Percentiles rank a stretch among this genome's conserved stretches.
phyloP scores from a whole-genome alignment of 1,139 yeast genomes.

The Kluyveromyces sp. region DNA sequence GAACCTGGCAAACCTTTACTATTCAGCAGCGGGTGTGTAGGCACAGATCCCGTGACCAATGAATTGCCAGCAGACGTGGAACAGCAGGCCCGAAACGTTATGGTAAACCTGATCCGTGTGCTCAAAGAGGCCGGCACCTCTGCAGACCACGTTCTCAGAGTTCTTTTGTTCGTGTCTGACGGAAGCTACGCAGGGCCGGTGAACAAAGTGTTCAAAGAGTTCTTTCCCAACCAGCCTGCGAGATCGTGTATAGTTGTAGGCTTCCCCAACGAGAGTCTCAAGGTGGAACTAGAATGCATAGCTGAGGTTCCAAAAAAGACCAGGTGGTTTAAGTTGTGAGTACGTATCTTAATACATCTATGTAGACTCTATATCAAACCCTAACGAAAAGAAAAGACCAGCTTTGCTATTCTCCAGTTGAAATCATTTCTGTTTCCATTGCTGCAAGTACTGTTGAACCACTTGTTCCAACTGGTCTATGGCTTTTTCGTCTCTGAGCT shows the following conservation, averaged over 20 bases:
- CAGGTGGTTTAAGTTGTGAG: constrained; percentile 13
- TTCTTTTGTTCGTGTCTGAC: constrained; percentile 36
- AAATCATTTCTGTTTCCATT: constrained; percentile 4
- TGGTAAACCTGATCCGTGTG: constrained; percentile 33
- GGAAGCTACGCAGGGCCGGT: constrained; percentile 33
- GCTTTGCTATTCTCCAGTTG: constrained; percentile 1
- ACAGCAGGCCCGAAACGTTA: constrained; percentile 35
- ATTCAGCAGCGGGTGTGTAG: constrained; percentile 38
- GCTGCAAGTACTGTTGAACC: constrained; percentile 6
- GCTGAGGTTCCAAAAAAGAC: constrained; percentile 26
- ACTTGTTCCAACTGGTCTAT: constrained; percentile 5
- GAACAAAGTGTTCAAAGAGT: constrained; percentile 34
- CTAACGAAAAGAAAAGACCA: constrained; percentile 5
- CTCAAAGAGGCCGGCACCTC: constrained; percentile 35
- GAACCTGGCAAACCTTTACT: constrained; percentile 39
- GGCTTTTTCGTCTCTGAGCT: constrained; percentile 3
- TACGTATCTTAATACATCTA: neutral
- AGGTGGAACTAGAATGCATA: constrained; percentile 41
- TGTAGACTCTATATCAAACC: neutral
- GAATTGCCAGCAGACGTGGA: constrained; percentile 35
- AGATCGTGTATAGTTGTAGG: constrained; percentile 38
- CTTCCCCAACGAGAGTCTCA: constrained; percentile 38
- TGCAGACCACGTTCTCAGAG: constrained; percentile 36
- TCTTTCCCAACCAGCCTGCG: constrained; percentile 38
- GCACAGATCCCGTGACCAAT: constrained; percentile 32